Evolutionary conservation across 306 rosid species (phyloP).

Genomic region (Castanospermum australe): DNA sequence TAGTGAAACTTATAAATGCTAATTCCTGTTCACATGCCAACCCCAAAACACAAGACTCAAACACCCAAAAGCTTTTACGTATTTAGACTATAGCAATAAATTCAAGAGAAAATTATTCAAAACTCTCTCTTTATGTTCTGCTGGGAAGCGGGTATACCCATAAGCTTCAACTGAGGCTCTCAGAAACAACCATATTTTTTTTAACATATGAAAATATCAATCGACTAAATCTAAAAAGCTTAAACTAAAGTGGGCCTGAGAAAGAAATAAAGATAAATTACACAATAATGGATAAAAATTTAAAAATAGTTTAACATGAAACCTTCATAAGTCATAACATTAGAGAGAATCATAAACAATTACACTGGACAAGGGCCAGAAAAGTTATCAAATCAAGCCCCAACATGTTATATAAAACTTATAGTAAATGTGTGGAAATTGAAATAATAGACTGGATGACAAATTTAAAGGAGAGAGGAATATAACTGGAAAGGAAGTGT

Average conservation of each 20-base stretch:
- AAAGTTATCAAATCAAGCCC: slow-evolving; percentile 9
- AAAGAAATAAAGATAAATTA: neutral
- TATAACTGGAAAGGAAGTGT: neutral
- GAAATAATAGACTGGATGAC: neutral
- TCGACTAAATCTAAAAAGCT: neutral
- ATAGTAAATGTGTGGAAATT: neutral
- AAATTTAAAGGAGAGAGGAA: neutral
- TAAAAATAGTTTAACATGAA: neutral
- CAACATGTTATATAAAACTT: neutral
- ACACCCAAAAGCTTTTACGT: slow-evolving; percentile 8
- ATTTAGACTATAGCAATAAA: slow-evolving; percentile 10
- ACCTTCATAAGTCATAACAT: neutral
- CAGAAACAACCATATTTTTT: neutral
- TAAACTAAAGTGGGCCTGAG: neutral
- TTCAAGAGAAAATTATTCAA: neutral
- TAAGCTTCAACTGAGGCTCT: neutral
- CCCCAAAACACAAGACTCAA: neutral
- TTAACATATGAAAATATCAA: neutral
- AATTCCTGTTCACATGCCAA: neutral
- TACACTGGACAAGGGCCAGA: slow-evolving; percentile 8
- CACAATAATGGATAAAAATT: neutral
- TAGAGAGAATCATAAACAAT: neutral
- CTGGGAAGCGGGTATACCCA: neutral
- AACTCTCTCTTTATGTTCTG: neutral
- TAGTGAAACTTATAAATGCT: slow-evolving; percentile 16